Evolutionary conservation across 2,329 filamentous ascomycete genomes (phyloP).

Genomic region (Esteya vermicola): DNA sequence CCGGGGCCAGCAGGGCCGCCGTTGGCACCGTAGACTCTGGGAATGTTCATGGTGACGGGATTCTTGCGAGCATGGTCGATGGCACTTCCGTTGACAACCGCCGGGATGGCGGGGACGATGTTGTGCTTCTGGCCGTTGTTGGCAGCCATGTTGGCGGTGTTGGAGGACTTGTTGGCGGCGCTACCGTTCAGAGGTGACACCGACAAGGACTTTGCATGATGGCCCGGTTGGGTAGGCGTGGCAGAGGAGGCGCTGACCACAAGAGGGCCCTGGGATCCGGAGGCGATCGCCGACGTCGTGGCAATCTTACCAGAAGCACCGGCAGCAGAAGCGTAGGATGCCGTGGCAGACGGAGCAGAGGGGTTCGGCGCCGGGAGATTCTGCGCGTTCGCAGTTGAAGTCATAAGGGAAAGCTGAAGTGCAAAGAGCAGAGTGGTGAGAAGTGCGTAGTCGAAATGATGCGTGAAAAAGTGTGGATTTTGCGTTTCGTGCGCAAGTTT

Average conservation of each 20-base stretch:
- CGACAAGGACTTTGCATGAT: constrained; percentile 50
- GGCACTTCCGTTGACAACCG: constrained; percentile 55
- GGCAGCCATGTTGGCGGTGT: constrained; percentile 7
- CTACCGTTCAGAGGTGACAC: constrained; percentile 79
- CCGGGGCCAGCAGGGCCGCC: constrained; percentile 44
- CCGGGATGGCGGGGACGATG: constrained; percentile 47
- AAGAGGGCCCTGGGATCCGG: constrained; percentile 40
- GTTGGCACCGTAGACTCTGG: constrained; percentile 63
- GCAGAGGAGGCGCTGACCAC: constrained; percentile 40
- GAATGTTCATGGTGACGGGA: constrained; percentile 81
- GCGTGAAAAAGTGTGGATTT: background rate
- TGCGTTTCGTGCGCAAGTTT: too few relatives aligned
- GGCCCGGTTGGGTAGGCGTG: constrained; percentile 31
- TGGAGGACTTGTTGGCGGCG: constrained; percentile 2
- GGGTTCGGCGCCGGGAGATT: constrained; percentile 42
- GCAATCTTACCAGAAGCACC: constrained; percentile 48
- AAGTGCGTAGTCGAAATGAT: background rate
- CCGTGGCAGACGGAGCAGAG: constrained; percentile 35
- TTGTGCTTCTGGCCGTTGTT: constrained; percentile 7
- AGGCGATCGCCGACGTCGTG: constrained; percentile 45
- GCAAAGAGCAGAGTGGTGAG: background rate
- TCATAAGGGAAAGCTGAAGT: constrained; percentile 33
- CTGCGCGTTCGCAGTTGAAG: constrained; percentile 43
- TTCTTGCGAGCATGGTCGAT: constrained; percentile 70
- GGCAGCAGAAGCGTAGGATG: constrained; percentile 55